Base-by-base conservation (phyloP, 768 basidiomycete genomes). In the Rhizopogon rudus region DNA sequence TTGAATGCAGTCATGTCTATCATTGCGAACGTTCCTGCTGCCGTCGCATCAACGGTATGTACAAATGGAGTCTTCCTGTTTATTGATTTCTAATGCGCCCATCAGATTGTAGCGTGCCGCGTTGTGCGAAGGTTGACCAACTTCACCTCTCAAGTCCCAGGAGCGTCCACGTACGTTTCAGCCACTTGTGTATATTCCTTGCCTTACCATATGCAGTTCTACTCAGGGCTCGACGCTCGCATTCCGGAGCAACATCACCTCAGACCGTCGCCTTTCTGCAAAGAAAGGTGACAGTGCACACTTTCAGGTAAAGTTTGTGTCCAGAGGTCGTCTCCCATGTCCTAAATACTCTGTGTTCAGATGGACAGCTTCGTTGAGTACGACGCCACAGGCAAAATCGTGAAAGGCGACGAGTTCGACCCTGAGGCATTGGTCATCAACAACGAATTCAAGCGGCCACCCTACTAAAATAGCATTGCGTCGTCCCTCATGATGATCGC, bases 1-100 rank as follows among this genome's bases (percentile, higher is more conserved):
- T 71, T 87, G 51, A 87, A 87, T 60, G 75, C 81, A n/a, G 79
- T 87, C 53, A 85, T 87, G 83, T 84, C 82, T 33, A 81, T 88
- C 66, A 84, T 88, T 52, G 81, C 80, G 44, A 88, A 88, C 60
- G 84, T 88, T 42, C 86, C 86, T 3, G 85, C 86, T 35, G 85
- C 85, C 16, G 80, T 87, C 56, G 78, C 81, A 3, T 83, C 84
- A 41, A 87, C 86, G 40, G 86, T 87, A 56, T 61, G 77, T 65
- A 41, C 39, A 13, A 14, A 35, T 12, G 0, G 4, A 28, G 14
- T 10, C 16, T 40, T 35, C 20, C 3, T 12, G 48, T 29, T 10
- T 0, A 14, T 13, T 3, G 16, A 14, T 49, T 35, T 12, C 29
- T 51, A n/a, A 31, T 40, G 40, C 20, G 44, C 37, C 0, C 42